These are phyloP conservation scores for Stachybotrys echinatus DNA, from an alignment of 2,329 filamentous ascomycete genomes.

Conservation along the genomic window DNA sequence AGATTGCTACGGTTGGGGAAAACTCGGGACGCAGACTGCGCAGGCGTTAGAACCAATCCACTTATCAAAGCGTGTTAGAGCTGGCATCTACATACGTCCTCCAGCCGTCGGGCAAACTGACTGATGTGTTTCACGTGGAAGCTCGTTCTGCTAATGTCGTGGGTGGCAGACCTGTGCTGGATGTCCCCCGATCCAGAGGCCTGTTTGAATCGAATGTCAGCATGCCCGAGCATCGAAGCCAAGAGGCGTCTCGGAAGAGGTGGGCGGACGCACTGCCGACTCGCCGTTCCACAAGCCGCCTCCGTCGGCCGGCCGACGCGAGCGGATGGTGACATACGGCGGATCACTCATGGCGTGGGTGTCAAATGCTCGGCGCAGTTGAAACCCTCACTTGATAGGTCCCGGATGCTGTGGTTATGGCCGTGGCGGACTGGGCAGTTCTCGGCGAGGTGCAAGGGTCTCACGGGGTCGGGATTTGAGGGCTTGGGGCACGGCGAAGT, in stretches of 20 bases:
- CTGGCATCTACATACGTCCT: constrained; percentile 38
- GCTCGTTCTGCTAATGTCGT: constrained; percentile 52
- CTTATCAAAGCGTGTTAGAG: background rate
- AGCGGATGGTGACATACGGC: constrained; percentile 1
- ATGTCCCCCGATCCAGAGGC: constrained; percentile 13
- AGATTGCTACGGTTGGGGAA: constrained; percentile 51
- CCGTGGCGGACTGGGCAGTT: background rate
- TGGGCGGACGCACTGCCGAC: background rate
- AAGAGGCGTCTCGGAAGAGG: background rate
- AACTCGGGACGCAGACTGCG: constrained; percentile 46
- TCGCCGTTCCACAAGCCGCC: background rate
- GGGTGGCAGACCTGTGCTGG: constrained; percentile 37
- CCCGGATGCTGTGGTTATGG: background rate
- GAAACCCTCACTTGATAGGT: background rate
- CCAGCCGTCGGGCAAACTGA: constrained; percentile 47
- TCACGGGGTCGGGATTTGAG: background rate
- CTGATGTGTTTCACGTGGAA: constrained; percentile 53
- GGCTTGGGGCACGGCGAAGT: background rate
- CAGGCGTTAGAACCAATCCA: background rate
- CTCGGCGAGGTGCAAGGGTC: background rate
- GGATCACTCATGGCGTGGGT: background rate
- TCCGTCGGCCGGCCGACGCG: background rate
- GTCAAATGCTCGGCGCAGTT: background rate
- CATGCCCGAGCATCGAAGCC: background rate
- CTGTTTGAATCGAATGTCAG: background rate